Evolutionary conservation across 23 red algal species (phyloP), one percentile per base, ranked within the genome.

Genomic region (Pyropia haitanensis): DNA sequence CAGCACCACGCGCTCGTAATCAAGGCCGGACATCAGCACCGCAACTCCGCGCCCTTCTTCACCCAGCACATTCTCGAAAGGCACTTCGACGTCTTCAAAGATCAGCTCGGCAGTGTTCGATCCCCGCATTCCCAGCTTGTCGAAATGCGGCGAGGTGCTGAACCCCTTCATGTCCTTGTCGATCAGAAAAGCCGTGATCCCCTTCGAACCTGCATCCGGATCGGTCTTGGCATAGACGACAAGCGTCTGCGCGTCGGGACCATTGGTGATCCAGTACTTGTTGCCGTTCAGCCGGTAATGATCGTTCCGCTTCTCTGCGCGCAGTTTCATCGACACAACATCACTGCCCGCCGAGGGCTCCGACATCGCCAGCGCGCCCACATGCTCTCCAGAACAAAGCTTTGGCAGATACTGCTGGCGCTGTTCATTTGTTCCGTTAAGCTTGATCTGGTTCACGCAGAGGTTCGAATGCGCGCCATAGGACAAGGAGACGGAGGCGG

Each of bases 121-220:
- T 9, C 71, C 81, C 25, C 81, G 81, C 81, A 87, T 87, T 9
- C 81, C 81, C 19, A 87, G 27, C 39, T 87, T 87, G 59, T 87
- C 74, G n/a, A 76, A 63, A 23, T 77, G 81, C 53, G 70, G 81
- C 2, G 71, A 49, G 18, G 30, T 53, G 20, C 48, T n/a, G 18
- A 68, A 66, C 2, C 81, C 81, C 29, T 25, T 32, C 18, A 78
- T 26, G 26, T 33, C 71, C n/a, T 64, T 79, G 25, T 87, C 71
- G 13, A 87, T 26, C 51, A 78, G 28, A 68, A 87, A 87, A 9
- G 81, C 81, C 14, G 81, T 87, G 50, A 87, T 29, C 67, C 51
- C 51, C 18, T 80, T 51, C n/a, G 74, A 69, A 15, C 46, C 76
- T 56, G 51, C 39, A 7, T 80, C 76, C 27, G 64, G 59, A n/a